Evolutionary conservation across 1,139 yeast species (phyloP).

Genomic region (Geotrichum phurueaensis): DNA sequence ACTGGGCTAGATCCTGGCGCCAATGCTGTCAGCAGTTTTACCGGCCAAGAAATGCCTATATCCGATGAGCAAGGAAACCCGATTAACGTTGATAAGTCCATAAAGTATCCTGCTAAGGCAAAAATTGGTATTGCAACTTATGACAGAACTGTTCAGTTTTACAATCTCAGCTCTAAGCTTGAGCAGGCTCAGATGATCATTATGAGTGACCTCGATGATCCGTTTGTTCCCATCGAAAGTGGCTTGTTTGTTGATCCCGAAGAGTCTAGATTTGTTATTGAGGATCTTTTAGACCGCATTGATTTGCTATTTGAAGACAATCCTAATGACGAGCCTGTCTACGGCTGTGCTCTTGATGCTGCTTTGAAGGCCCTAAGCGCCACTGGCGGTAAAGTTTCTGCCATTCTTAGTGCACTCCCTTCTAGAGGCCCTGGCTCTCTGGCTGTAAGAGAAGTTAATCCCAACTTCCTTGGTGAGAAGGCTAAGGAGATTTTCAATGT

Average conservation of each 20-base stretch:
- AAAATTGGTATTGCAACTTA: slow-evolving; percentile 69
- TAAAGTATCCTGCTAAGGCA: slow-evolving; percentile 40
- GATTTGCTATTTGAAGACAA: slow-evolving; percentile 45
- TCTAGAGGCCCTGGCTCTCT: slow-evolving; percentile 83
- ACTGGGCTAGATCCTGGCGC: slow-evolving; percentile 20
- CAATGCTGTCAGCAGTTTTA: slow-evolving; percentile 18
- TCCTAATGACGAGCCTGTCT: slow-evolving; percentile 61
- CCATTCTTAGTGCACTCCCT: slow-evolving; percentile 65
- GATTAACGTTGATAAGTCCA: slow-evolving; percentile 4
- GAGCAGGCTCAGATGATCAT: slow-evolving; percentile 61
- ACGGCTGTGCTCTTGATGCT: slow-evolving; percentile 71
- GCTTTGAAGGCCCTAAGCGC: slow-evolving; percentile 64
- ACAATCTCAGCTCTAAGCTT: slow-evolving; percentile 53
- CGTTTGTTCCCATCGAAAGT: slow-evolving; percentile 70
- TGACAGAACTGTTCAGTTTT: slow-evolving; percentile 70
- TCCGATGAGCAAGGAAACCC: slow-evolving; percentile 28
- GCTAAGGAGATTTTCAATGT: slow-evolving; percentile 58
- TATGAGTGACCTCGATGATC: slow-evolving; percentile 68
- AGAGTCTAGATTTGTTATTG: slow-evolving; percentile 58
- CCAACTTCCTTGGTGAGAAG: slow-evolving; percentile 36
- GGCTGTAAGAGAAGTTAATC: slow-evolving; percentile 41
- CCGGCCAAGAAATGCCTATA: slow-evolving; percentile 22
- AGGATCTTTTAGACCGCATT: slow-evolving; percentile 59
- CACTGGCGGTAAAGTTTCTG: slow-evolving; percentile 76
- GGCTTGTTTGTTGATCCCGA: slow-evolving; percentile 80